Conservation (phyloP, 1,284 basidiomycete genomes). For the Trichosporon coremiiforme region DNA sequence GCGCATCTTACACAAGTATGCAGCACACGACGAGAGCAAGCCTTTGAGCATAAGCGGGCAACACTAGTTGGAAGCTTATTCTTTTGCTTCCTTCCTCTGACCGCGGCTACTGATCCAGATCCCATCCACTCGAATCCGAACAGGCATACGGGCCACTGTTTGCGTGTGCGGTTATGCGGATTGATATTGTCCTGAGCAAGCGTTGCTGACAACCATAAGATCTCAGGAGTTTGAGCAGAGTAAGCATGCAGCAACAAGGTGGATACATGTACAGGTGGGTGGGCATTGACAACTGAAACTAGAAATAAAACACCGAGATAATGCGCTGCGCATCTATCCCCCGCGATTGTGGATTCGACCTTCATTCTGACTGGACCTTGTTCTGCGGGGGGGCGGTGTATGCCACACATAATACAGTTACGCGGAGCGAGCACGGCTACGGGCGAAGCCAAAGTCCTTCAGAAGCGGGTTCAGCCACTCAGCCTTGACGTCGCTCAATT, state of each 20-base stretch:
- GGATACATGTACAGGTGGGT: background rate
- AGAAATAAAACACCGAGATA: background rate
- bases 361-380: background rate
- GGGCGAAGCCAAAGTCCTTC: slow-evolving; percentile 40
- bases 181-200: background rate
- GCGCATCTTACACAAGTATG: background rate
- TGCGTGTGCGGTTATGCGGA: background rate
- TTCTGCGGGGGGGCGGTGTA: background rate
- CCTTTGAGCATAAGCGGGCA: too few species aligned
- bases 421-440: background rate
- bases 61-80: background rate
- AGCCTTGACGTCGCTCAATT: slow-evolving; percentile 34
- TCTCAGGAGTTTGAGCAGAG: too few species aligned
- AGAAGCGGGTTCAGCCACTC: slow-evolving; percentile 51
- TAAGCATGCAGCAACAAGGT: too few species aligned
- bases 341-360: background rate
- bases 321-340: background rate
- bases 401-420: background rate
- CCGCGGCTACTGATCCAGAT: background rate
- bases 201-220: too few species aligned
- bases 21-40: background rate
- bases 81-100: background rate
- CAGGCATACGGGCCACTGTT: background rate
- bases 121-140: background rate
- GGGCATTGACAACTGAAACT: background rate